phyloP scores from a whole-genome alignment of 306 rosid genomes.

The Glycine soja region DNA sequence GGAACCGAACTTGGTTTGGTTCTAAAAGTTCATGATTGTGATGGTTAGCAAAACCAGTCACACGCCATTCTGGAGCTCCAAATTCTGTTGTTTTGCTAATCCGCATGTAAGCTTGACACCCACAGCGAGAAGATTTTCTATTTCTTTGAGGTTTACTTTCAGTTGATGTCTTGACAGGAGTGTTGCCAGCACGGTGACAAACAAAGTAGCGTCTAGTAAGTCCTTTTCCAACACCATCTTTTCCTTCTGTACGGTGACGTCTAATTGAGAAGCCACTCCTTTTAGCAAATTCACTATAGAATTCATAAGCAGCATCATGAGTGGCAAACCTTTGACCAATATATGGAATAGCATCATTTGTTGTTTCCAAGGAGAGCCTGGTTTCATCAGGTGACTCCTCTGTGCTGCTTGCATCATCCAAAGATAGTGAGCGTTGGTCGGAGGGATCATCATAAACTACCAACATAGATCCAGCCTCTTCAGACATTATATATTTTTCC shows the following conservation, averaged over 20 bases:
- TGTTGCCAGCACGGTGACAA: conserved; percentile 96
- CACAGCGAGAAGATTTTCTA: conserved; percentile 92
- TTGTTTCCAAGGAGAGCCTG: conserved; percentile 69
- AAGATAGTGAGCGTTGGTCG: conserved; percentile 78
- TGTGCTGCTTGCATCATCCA: conserved; percentile 84
- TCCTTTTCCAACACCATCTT: conserved; percentile 96
- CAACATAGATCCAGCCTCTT: conserved; percentile 77
- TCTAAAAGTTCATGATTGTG: conserved; percentile 94
- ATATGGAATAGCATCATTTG: conserved; percentile 72
- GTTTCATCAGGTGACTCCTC: conserved; percentile 88
- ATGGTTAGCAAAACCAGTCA: conserved; percentile 91
- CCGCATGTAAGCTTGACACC: conserved; percentile 92
- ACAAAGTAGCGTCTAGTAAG: conserved; percentile 95
- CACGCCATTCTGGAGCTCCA: conserved; percentile 92
- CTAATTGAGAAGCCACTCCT: conserved; percentile 89
- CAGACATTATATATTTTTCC: conserved; percentile 64
- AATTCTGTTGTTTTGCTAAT: conserved; percentile 88
- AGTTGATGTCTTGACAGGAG: conserved; percentile 73
- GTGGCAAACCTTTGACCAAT: conserved; percentile 89
- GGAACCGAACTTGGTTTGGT: conserved; percentile 97
- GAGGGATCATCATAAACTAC: conserved; percentile 87
- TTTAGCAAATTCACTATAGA: conserved; percentile 88
- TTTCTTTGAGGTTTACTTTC: conserved; percentile 93
- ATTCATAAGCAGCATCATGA: conserved; percentile 91
- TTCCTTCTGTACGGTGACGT: conserved; percentile 94